Evolutionary conservation across 805 yeast species (phyloP), one percentile per base, ranked within the genome.

Genomic region (Teunomyces pallodes): DNA sequence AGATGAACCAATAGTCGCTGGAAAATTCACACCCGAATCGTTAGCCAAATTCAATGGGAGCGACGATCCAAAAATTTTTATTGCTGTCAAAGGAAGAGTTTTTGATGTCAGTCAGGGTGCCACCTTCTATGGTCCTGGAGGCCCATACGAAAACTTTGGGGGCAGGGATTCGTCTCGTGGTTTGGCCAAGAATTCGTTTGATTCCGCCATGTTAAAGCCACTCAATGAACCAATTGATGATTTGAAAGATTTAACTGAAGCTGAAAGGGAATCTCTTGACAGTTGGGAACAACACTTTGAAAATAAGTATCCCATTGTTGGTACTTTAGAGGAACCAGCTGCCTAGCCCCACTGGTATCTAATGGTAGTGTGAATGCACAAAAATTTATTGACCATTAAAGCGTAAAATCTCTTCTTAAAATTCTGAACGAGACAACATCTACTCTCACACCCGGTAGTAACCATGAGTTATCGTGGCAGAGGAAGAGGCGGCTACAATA

Each of bases 141-240:
- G 97, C 0, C 96, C 97, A 0, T 92, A 92, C 68, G 83, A 87
- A 38, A 89, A 87, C 61, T 92, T 92, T 75, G 97, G 97, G 0
- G 98, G 98, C 1, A 86, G 88, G 56, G 98, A 92, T 69, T 97
- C 97, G 3, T 86, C 95, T 0, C 76, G 98, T 54, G 98, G 97
- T 0, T 77, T 92, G 47, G 97, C 97, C 0, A 72, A 80, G 58
- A 91, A 90, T 66, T 87, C 96, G 13, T 92, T 91, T 67, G 97
- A 90, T 44, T 54, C 73, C 17, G 79, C 67, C 74, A 46, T 76
- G 75, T 63, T 94, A 26, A 86, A 83, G 33, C 79, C 84, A 8
- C 72, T 88, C 61, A 88, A 84, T 52, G 75, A 86, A 60, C 95
- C 96, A 4, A 79, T 94, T 50, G 99, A 94, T 60, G 70, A 71